phyloP scores from a whole-genome alignment of 2,329 filamentous ascomycete species.

The Pseudogymnoascus sp. region DNA sequence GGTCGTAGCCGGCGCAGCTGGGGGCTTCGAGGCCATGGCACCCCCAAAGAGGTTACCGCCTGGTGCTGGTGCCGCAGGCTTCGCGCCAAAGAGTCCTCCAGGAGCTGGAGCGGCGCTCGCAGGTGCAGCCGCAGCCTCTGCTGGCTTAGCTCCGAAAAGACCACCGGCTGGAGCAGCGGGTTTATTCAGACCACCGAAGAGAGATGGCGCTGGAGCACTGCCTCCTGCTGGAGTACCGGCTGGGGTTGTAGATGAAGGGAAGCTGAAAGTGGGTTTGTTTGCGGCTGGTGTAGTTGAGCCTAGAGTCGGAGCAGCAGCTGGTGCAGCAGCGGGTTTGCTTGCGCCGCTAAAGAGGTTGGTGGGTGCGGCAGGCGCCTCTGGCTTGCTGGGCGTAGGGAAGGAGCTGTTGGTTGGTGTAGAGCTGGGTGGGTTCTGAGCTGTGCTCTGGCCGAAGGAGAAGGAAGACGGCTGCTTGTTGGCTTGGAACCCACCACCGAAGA shows the following conservation, averaged over 20 bases:
- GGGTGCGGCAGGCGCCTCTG: background rate
- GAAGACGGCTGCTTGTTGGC: constrained; percentile 12
- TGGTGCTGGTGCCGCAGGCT: constrained; percentile 13
- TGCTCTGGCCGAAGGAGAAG: background rate
- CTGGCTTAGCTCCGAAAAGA: constrained; percentile 27
- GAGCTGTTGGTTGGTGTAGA: background rate
- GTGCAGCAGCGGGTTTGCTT: background rate
- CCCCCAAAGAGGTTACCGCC: constrained; percentile 9
- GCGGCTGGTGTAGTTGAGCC: constrained; percentile 23
- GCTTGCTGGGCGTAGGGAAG: background rate
- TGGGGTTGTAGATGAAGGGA: constrained; percentile 9
- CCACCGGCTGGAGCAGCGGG: constrained; percentile 14
- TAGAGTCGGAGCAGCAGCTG: constrained; percentile 10
- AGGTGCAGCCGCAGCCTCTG: constrained; percentile 17
- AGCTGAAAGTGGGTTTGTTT: constrained; percentile 11
- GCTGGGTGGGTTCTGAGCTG: background rate
- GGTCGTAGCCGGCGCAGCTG: background rate
- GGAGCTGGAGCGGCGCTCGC: constrained; percentile 26
- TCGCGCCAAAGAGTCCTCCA: constrained; percentile 9
- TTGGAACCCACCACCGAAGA: constrained; percentile 23
- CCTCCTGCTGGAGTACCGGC: background rate
- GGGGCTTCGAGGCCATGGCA: background rate
- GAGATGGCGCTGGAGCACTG: constrained; percentile 8
- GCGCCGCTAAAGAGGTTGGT: constrained; percentile 9
- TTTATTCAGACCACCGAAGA: constrained; percentile 11